Percentiles rank a stretch among this genome's conserved stretches.
These are phyloP conservation scores for Spathaspora sp. DNA, from an alignment of 805 yeast species.

Conservation along the genomic window DNA sequence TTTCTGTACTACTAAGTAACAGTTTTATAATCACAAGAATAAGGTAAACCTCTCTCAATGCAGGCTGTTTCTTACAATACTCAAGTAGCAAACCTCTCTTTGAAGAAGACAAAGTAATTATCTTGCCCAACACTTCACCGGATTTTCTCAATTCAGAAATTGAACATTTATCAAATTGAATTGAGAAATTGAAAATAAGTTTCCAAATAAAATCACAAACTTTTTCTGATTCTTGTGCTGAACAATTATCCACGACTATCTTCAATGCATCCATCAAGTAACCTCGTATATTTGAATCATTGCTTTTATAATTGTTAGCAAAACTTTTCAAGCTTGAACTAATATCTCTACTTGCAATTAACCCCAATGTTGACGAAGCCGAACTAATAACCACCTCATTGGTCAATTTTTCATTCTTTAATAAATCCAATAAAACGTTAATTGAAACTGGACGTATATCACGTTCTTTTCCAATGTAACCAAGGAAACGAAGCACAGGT, in stretches of 20 bases:
- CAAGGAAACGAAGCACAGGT: slow-evolving; percentile 44
- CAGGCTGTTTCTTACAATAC: slow-evolving; percentile 4
- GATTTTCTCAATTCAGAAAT: slow-evolving; percentile 26
- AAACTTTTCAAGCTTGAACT: slow-evolving; percentile 4
- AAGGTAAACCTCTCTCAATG: slow-evolving; percentile 21
- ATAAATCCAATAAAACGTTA: slow-evolving; percentile 16
- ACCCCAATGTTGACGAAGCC: slow-evolving; percentile 55
- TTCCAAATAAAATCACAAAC: slow-evolving; percentile 21
- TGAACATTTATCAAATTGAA: slow-evolving; percentile 13
- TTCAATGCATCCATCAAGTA: slow-evolving; percentile 8
- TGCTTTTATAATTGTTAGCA: slow-evolving; percentile 9
- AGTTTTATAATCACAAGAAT: slow-evolving; percentile 32
- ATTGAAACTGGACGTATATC: slow-evolving; percentile 24
- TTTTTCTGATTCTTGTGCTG: slow-evolving; percentile 5
- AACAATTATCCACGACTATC: slow-evolving; percentile 1
- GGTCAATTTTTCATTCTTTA: slow-evolving; percentile 6
- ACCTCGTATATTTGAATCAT: slow-evolving; percentile 3
- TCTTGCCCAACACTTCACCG: slow-evolving; percentile 33
- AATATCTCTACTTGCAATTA: slow-evolving; percentile 39
- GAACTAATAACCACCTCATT: slow-evolving; percentile 34
- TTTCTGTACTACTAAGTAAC: slow-evolving; percentile 17
- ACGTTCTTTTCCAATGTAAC: slow-evolving; percentile 33
- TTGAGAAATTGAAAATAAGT: slow-evolving; percentile 11
- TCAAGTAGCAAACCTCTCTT: slow-evolving; percentile 8
- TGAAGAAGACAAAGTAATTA: slow-evolving; percentile 9